Conservation (phyloP, 208 protist genomes). For the Leishmania aethiopica region DNA sequence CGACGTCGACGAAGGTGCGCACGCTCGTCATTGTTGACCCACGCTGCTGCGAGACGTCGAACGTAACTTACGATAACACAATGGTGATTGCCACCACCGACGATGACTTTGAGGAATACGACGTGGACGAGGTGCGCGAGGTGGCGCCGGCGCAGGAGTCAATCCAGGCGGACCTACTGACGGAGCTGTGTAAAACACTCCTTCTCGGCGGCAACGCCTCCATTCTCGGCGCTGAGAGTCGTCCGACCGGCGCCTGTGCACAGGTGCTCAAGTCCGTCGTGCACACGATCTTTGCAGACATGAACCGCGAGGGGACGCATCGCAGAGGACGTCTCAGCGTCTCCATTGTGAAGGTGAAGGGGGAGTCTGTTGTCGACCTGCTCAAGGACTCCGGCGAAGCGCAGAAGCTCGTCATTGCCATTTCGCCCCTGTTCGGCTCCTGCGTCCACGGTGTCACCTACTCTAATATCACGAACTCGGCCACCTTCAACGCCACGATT, state of each 20-base stretch:
- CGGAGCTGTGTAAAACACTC: constrained; percentile 60
- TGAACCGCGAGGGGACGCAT: constrained; percentile 26
- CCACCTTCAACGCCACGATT: constrained; percentile 55
- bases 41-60: constrained; percentile 58
- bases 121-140: constrained; percentile 80
- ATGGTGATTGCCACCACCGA: constrained; percentile 65
- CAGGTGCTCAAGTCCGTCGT: constrained; percentile 68
- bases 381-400: constrained; percentile 38
- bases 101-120: constrained; percentile 81
- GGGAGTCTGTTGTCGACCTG: constrained; percentile 66
- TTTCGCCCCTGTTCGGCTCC: constrained; percentile 82
- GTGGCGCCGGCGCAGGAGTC: constrained; percentile 26
- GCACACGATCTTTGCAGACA: constrained; percentile 47
- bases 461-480: constrained; percentile 33
- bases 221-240: constrained; percentile 71
- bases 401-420: constrained; percentile 74
- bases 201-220: constrained; percentile 73
- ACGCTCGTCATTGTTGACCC: constrained; percentile 74
- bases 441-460: constrained; percentile 74
- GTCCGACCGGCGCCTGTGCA: constrained; percentile 46
- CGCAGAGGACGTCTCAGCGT: constrained; percentile 46
- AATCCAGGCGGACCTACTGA: constrained; percentile 52
- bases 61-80: constrained; percentile 68
- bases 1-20: constrained; percentile 62
- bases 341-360: constrained; percentile 73